These are phyloP conservation scores for Endogone sp. DNA, from an alignment of 192 early-diverging fungal species.

Conservation along the genomic window DNA sequence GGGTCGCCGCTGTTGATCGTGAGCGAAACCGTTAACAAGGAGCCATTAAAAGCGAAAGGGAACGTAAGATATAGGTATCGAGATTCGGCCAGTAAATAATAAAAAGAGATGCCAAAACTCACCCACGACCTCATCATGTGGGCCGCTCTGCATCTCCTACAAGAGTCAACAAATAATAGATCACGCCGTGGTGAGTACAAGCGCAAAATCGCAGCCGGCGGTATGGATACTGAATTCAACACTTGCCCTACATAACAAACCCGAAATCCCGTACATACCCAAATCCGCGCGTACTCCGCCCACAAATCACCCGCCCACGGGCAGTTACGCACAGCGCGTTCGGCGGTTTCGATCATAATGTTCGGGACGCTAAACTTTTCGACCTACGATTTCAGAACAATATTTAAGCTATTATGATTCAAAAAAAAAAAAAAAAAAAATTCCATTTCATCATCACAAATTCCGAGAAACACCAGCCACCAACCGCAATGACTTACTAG, in stretches of 20 bases:
- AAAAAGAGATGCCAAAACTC: too few species aligned
- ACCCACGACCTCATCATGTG: not conserved
- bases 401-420: not conserved
- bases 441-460: too few species aligned
- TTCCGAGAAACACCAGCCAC: too few species aligned
- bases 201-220: too few species aligned
- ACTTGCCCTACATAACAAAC: not conserved
- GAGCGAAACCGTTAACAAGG: too few species aligned
- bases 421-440: too few species aligned
- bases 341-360: slow-evolving; percentile 32
- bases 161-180: too few species aligned
- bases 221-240: too few species aligned
- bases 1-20: slow-evolving; percentile 10
- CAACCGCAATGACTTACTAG: slow-evolving; percentile 32
- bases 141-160: not conserved
- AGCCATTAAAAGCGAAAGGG: too few species aligned
- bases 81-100: too few species aligned
- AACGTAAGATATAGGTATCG: too few species aligned
- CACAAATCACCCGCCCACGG: slow-evolving; percentile 67
- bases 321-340: slow-evolving; percentile 66
- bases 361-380: slow-evolving; percentile 14
- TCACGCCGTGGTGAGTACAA: too few species aligned
- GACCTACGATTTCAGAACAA: slow-evolving; percentile 24
- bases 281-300: slow-evolving; percentile 39
- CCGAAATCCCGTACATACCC: slow-evolving; percentile 9